A percentile compares a stretch with the other conserved stretches of the same genome.
These are phyloP conservation scores for Aspergillus affinis DNA, from an alignment of 495 filamentous ascomycete species.

Conservation along the genomic window DNA sequence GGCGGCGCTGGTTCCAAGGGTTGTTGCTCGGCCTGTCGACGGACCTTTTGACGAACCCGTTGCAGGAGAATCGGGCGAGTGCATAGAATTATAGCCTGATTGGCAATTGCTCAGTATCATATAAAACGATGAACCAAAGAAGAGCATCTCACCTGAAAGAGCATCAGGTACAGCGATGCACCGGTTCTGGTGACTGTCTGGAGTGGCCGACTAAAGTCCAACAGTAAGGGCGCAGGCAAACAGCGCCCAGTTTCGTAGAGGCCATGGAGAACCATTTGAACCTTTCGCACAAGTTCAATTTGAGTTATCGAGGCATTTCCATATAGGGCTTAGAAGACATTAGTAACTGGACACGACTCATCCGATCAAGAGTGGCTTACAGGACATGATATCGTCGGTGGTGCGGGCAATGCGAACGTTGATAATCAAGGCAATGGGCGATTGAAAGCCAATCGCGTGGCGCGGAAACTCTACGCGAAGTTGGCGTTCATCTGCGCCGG, in stretches of 20 bases:
- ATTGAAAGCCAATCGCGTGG: conserved; percentile 21
- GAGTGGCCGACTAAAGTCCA: conserved; percentile 23
- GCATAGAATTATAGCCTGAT: conserved; percentile 25
- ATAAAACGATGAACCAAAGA: neutral
- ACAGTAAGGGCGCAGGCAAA: conserved; percentile 15
- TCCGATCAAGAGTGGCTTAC: conserved; percentile 8
- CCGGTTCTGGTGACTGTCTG: conserved; percentile 22
- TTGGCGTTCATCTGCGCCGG: conserved; percentile 26
- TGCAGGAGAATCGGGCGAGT: conserved; percentile 24
- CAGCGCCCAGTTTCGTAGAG: conserved; percentile 20
- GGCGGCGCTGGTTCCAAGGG: conserved; percentile 5
- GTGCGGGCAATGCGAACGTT: conserved; percentile 27
- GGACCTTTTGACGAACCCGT: conserved; percentile 19
- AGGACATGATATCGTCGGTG: conserved; percentile 26
- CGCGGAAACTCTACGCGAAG: conserved; percentile 16
- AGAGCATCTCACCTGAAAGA: conserved; percentile 18
- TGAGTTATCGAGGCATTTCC: conserved; percentile 25
- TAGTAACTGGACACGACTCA: neutral
- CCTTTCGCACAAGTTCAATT: conserved; percentile 19
- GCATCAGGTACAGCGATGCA: conserved; percentile 23
- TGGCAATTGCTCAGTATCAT: neutral
- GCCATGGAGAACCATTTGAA: conserved; percentile 22
- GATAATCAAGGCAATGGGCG: conserved; percentile 21
- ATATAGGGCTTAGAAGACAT: conserved; percentile 17
- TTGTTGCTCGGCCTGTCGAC: conserved; percentile 9